Evolutionary conservation across 352 stramenopile genomes (phyloP), one percentile per base, ranked within the genome.

Genomic region (Globisporangium sylvaticum): DNA sequence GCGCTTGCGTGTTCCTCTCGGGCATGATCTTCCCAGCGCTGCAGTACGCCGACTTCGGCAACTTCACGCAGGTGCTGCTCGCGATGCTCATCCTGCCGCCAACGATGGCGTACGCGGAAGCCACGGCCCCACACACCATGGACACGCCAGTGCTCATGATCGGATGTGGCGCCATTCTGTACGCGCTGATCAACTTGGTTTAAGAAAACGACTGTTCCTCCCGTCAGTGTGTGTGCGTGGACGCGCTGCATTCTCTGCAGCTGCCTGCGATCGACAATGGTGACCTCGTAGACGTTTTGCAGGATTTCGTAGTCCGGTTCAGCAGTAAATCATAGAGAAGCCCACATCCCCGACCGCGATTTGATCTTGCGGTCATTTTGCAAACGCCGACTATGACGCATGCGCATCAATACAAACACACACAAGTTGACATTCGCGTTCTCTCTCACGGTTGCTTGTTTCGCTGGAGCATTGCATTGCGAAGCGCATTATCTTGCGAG

Each of bases 111-210:
- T 94, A 94, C 71, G 87, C 87, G 0, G 87, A 94, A 70, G 87
- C 87, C 24, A 92, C 84, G 10, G 83, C 87, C 7, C 87, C 87
- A 20, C 87, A 94, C 73, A 94, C 84, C 54, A 94, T 94, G 84
- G 87, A 94, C 70, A 92, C 87, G 39, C 87, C 87, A 0, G 84
- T 92, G 65, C 72, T 94, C 64, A 94, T 94, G 87, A 85, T 90
- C 64, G 83, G 80, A 37, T 88, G 84, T 60, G 87, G 87, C 44
- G 63, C 74, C 58, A 88, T 92, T 67, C 64, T 94, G 39, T 94
- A 91, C 70, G 65, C 73, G n/a, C 87, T 94, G 62, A 83, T 64
- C 60, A 58, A 71, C 55, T 39, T 71, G 25, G 54, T 71, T 29
- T 70, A 63, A 50, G 53, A 58, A 12, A 42, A 25, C 8, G 15